A percentile compares a stretch with the other conserved stretches of the same genome.
These are phyloP conservation scores for Thielaviopsis populi DNA, from an alignment of 2,329 filamentous ascomycete species.

Conservation along the genomic window DNA sequence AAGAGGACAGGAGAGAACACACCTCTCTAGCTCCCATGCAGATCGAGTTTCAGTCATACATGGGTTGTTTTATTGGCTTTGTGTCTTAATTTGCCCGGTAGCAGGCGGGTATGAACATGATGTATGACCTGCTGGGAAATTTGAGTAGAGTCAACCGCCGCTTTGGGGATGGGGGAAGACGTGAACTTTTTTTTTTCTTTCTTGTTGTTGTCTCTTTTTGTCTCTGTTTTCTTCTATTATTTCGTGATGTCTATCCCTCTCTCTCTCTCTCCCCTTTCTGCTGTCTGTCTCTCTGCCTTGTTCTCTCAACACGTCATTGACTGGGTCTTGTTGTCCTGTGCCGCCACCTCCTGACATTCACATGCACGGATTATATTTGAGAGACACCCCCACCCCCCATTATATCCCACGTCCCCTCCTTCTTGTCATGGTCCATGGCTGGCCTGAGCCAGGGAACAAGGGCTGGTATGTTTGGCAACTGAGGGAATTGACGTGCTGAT, in stretches of 20 bases:
- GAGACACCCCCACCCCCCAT: neutral
- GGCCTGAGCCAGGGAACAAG: neutral
- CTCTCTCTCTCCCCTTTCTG: neutral
- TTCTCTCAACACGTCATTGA: slow-evolving; percentile 1
- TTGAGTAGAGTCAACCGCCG: neutral
- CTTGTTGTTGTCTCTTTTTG: neutral
- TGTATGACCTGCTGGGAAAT: neutral
- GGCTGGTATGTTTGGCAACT: neutral
- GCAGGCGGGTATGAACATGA: neutral
- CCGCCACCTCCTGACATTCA: neutral
- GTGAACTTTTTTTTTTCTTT: neutral
- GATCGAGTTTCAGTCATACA: neutral
- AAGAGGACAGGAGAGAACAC: neutral
- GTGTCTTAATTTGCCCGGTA: neutral
- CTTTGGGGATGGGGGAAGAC: no score
- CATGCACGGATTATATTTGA: neutral
- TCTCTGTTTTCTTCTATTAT: neutral
- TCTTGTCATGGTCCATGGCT: neutral
- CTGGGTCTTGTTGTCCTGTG: neutral
- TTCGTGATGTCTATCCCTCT: neutral
- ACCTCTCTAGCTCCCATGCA: neutral
- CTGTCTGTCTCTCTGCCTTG: neutral
- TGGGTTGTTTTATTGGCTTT: neutral
- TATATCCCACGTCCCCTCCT: neutral
- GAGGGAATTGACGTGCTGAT: slow-evolving; percentile 7